Base-by-base conservation (phyloP, 2,329 filamentous ascomycete species). In the Sporothrix variecibatus region DNA sequence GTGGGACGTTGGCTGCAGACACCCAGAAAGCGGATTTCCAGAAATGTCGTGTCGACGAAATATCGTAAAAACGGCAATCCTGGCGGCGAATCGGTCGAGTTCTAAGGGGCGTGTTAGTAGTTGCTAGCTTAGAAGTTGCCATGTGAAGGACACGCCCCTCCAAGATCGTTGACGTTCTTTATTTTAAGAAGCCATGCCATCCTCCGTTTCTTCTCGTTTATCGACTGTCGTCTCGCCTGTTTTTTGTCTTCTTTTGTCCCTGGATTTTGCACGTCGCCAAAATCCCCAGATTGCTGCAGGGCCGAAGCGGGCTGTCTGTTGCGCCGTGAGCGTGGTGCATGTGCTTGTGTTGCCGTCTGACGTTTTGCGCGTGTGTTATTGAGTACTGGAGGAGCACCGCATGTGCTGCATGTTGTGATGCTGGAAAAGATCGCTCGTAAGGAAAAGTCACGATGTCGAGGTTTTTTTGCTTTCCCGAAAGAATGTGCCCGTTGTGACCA, bases 311-410 rank as follows among this genome's bases (percentile, higher is more conserved):
- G 40, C 31, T 8, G 11, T 43, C 31, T 58, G 46, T 51, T 70
- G 28, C 31, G 31, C 67, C 49, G 67, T 17, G 28, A 2, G 49
- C n/a, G 31, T 43, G 68, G 51, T 26, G 34, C 68, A 60, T 60
- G 34, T 71, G 68, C 49, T 34, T 51, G 65, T 68, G 65, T 23
- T 26, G 31, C 68, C 51, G 68, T 71, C 49, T 60, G 68, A 43
- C 34, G n/a, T 58, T 71, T 58, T 56, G 68, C 17, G 51, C 23
- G 31, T 38, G 51, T 15, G 43, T 34, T 17, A 6, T 31, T 20
- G 28, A 15, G 26, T 5, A 28, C 7, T 38, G 28, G 31, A 53
- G 8, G 26, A 31, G 65, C 68, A 58, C 51, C 68, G 51, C 49
- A 51, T 69, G 46, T 31, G 46, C 28, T 53, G 67, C 46, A 46